phyloP scores from a whole-genome alignment of 2,329 filamentous ascomycete genomes.

The Stagonosporopsis chrysanthemi region DNA sequence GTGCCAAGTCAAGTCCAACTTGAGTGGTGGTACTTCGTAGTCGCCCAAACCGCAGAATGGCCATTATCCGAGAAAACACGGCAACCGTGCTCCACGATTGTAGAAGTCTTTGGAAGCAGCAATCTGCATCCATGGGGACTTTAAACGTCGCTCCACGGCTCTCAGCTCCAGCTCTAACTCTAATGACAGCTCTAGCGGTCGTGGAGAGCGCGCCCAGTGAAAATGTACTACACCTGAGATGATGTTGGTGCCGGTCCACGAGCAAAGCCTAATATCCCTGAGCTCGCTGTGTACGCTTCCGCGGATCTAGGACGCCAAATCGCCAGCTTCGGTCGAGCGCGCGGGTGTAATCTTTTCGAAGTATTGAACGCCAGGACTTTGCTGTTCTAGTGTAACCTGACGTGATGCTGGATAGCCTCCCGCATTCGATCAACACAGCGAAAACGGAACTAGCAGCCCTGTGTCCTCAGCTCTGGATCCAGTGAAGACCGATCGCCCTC shows the following conservation, averaged over 20 bases:
- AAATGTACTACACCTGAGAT: neutral
- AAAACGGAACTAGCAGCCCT: conserved; percentile 5
- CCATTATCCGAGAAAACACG: neutral
- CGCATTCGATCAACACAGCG: conserved; percentile 1
- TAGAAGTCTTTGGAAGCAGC: neutral
- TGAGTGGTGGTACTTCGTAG: neutral
- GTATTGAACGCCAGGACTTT: neutral
- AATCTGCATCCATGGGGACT: neutral
- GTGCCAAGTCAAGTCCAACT: neutral
- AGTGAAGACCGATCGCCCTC: conserved; percentile 4
- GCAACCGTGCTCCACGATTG: neutral
- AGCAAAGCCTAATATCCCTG: neutral
- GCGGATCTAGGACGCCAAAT: neutral
- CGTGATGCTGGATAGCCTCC: conserved; percentile 2
- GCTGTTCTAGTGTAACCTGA: conserved; percentile 7
- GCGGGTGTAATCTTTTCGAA: neutral
- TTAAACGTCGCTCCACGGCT: neutral
- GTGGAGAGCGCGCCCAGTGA: neutral
- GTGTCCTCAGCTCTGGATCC: conserved; percentile 7
- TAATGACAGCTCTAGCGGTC: neutral
- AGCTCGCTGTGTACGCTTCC: neutral
- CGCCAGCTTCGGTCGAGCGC: neutral
- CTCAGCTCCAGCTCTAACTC: neutral
- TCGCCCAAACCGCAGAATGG: neutral
- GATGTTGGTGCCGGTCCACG: neutral